Evolutionary conservation across 305 asterid species (phyloP), one percentile per base, ranked within the genome.

Genomic region (Striga hermonthica): DNA sequence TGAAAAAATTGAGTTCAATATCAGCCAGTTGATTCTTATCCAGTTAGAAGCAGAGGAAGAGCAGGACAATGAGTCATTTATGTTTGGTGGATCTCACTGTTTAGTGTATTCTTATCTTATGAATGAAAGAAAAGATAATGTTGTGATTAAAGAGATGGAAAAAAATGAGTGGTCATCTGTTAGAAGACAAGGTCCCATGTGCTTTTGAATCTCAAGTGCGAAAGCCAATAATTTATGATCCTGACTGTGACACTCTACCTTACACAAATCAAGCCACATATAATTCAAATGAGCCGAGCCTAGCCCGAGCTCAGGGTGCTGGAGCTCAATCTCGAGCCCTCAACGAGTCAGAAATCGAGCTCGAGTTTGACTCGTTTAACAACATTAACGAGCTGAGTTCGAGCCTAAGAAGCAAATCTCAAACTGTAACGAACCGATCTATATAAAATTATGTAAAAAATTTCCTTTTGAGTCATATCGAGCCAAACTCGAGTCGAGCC

Each of bases 21-120:
- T 43, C 56, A 61, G 54, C 74, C 82, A 47, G n/a, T 15, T 35
- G 72, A 69, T 68, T 72, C 85, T 82, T 80, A 85, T 85, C 86
- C 62, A 16, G 35, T 70, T 9, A 73, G 41, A 36, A 3, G 56
- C 56, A 48, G 44, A 56, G 53, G 11, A 48, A 37, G 60, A 70
- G 13, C 11, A 39, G 44, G 11, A 37, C 28, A 28, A 22, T 22
- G 31, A 22, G 31, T 22, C 31, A 22, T 22, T 0, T 22, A 1
- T 61, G 76, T 57, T 36, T 22, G 68, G 69, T 65, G 14, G 56
- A 66, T 5, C 1, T 58, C 66, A 69, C 55, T 43, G 67, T 15
- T 41, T 9, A 31, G 11, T 37, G 28, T 28, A 22, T 37, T 53
- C 54, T 65, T 14, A 16, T 53, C 54, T 65, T 14, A 16, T 52